These are phyloP conservation scores for Yamadazyma diospyri DNA, from an alignment of 1,139 yeast genomes.

Conservation along the genomic window DNA sequence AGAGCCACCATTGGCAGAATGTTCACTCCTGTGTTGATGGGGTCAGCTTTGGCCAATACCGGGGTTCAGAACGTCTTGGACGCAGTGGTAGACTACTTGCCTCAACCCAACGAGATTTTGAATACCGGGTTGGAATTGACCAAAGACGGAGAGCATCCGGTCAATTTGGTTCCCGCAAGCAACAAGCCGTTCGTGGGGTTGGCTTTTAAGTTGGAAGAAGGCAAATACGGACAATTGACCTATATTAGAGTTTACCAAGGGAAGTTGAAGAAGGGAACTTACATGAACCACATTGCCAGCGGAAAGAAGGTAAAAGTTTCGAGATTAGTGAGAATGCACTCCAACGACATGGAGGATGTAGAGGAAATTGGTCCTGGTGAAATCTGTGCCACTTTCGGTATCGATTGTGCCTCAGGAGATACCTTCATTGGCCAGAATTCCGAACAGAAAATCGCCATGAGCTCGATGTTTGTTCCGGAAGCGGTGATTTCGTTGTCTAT, in stretches of 20 bases:
- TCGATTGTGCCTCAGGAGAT: conserved; percentile 99
- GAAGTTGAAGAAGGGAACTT: conserved; percentile 82
- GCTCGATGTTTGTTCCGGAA: conserved; percentile 97
- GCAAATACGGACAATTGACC: conserved; percentile 95
- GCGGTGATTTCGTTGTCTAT: conserved; percentile 94
- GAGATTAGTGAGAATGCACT: conserved; percentile 97
- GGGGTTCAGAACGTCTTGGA: conserved; percentile 95
- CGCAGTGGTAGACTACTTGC: conserved; percentile 93
- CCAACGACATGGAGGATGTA: conserved; percentile 97
- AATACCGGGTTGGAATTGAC: conserved; percentile 84
- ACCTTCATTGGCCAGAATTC: conserved; percentile 81
- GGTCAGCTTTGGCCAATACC: conserved; percentile 93
- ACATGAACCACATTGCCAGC: conserved; percentile 83
- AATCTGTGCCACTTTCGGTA: conserved; percentile 98
- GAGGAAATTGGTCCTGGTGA: conserved; percentile 97
- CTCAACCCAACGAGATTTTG: conserved; percentile 89
- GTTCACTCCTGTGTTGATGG: conserved; percentile 98
- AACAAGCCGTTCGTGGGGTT: conserved; percentile 86
- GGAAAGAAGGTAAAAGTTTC: conserved; percentile 94
- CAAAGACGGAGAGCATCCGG: conserved; percentile 51
- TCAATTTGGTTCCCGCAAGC: conserved; percentile 71
- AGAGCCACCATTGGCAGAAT: conserved; percentile 95
- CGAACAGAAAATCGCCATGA: conserved; percentile 76
- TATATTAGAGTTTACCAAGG: conserved; percentile 98
- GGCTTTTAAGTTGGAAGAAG: conserved; percentile 98